Evolutionary conservation across 768 basidiomycete species (phyloP).

Genomic region (Leucocoprinus sp.): DNA sequence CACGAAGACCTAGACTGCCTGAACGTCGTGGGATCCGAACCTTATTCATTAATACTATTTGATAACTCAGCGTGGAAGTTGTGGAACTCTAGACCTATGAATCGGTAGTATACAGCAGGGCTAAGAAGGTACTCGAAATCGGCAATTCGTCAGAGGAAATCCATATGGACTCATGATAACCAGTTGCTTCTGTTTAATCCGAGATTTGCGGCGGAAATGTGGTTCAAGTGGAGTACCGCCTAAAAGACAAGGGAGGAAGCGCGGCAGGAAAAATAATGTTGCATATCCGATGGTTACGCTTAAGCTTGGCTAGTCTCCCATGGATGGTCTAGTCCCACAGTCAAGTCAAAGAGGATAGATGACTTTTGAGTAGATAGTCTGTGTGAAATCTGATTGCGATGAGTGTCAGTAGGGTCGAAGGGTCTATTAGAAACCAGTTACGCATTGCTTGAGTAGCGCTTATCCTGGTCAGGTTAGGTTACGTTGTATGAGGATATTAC

Average conservation of each 20-base stretch:
- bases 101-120: not conserved
- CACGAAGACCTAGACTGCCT: not conserved
- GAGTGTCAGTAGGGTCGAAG: not conserved
- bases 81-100: not conserved
- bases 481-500: not conserved
- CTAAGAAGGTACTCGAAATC: slow-evolving; percentile 5
- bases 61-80: not conserved
- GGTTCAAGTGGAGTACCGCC: slow-evolving; percentile 1
- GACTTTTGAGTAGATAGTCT: not conserved
- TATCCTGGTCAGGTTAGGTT: not conserved
- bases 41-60: not conserved
- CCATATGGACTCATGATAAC: slow-evolving; percentile 10
- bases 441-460: not conserved
- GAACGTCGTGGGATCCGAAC: not conserved
- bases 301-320: not conserved
- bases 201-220: slow-evolving; percentile 11
- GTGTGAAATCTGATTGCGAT: not conserved
- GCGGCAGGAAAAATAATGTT: slow-evolving; percentile 8
- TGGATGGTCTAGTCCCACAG: not conserved
- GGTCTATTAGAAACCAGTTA: not conserved
- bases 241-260: not conserved
- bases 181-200: slow-evolving; percentile 7
- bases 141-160: slow-evolving; percentile 1
- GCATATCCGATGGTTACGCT: not conserved
- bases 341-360: not conserved